Percentiles rank a stretch among this genome's conserved stretches.
Conservation (phyloP, 2,329 filamentous ascomycete genomes). For the Fusarium graminum region DNA sequence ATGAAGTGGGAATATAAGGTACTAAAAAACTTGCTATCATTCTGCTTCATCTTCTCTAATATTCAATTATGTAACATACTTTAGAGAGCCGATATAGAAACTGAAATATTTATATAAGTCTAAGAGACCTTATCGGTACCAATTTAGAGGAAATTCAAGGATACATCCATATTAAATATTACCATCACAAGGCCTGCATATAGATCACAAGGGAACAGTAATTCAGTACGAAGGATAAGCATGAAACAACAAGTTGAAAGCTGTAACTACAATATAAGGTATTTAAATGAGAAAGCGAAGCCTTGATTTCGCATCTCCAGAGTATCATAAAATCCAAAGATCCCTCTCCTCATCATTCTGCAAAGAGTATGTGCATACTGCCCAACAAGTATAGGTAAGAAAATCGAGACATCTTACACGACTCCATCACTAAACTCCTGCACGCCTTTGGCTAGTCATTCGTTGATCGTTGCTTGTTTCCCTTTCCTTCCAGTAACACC, state of each 20-base stretch:
- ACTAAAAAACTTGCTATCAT: too few species aligned
- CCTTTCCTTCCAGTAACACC: constrained; percentile 5
- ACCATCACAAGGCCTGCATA: too few species aligned
- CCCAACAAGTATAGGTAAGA: constrained; percentile 10
- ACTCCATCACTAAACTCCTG: constrained; percentile 21
- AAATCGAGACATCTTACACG: constrained; percentile 6
- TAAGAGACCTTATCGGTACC: too few species aligned
- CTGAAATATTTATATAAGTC: too few species aligned
- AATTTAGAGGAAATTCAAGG: too few species aligned
- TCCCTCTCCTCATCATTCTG: constrained; percentile 15
- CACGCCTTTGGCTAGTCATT: constrained; percentile 10
- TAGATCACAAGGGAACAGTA: background rate
- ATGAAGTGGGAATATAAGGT: too few species aligned
- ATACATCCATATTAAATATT: too few species aligned
- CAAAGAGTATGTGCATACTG: constrained; percentile 1
- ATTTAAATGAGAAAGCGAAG: background rate
- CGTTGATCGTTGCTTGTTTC: constrained; percentile 12
- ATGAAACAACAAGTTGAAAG: background rate
- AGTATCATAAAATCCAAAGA: constrained; percentile 32
- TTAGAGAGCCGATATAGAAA: too few species aligned
- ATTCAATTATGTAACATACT: too few species aligned
- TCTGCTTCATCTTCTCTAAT: too few species aligned
- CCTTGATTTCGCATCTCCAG: constrained; percentile 4
- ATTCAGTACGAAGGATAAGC: background rate
- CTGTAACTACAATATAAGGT: background rate